Evolutionary conservation across 2,329 filamentous ascomycete genomes (phyloP).

Genomic region (Trichoderma guizhouense): DNA sequence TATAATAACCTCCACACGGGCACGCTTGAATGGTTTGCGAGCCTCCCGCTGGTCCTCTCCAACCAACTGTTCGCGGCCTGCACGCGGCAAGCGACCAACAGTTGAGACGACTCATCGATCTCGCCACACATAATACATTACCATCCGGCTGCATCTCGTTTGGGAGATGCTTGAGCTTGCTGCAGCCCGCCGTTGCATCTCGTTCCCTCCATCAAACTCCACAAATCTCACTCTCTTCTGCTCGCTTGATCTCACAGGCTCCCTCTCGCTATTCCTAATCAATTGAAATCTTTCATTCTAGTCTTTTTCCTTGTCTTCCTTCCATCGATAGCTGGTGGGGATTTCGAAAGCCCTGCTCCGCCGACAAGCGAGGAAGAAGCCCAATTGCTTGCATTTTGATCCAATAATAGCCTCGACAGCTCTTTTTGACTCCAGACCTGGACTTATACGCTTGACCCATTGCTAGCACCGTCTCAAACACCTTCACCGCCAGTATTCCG

Average conservation of each 20-base stretch:
- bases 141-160: background rate
- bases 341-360: background rate
- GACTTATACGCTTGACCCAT: background rate
- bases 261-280: slow-evolving; percentile 12
- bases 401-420: background rate
- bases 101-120: background rate
- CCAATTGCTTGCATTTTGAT: background rate
- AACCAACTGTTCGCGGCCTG: background rate
- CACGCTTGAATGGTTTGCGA: background rate
- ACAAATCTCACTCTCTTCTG: background rate
- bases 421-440: background rate
- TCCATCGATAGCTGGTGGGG: background rate
- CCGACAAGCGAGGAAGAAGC: background rate
- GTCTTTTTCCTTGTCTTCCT: background rate
- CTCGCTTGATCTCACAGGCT: background rate
- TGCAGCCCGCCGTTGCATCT: slow-evolving; percentile 7
- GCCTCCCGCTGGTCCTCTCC: background rate
- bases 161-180: background rate
- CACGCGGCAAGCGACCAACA: background rate
- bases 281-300: background rate
- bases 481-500: background rate
- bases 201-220: background rate
- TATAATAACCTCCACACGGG: background rate
- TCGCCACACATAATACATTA: background rate
- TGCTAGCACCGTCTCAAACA: background rate